Evolutionary conservation across 169 alveolate genomes (phyloP).

Genomic region (Plasmodium malariae): DNA sequence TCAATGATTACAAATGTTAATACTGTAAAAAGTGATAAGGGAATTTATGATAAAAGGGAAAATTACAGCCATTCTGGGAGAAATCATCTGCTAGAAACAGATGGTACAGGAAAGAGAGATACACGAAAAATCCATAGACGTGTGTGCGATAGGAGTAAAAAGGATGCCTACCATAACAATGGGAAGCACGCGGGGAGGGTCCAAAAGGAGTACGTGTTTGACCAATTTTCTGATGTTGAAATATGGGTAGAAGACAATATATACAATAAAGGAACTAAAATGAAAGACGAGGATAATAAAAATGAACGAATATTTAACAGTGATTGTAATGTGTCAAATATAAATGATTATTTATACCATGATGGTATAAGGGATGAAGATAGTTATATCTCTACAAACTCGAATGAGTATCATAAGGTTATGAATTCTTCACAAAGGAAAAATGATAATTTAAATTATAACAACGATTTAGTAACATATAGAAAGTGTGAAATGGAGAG

Average conservation of each 20-base stretch:
- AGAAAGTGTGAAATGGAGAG: background rate
- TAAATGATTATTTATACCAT: slow-evolving; percentile 2
- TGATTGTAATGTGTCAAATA: slow-evolving; percentile 14
- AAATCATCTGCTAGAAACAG: too few species aligned
- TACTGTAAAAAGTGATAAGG: too few species aligned
- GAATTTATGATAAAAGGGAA: too few species aligned
- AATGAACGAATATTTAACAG: slow-evolving; percentile 3
- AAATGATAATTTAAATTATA: background rate
- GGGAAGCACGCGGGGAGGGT: background rate
- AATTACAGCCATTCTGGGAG: too few species aligned
- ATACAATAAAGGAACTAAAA: background rate
- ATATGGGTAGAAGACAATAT: slow-evolving; percentile 13
- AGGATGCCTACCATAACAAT: too few species aligned
- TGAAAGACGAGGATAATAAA: background rate
- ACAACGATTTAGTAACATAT: background rate
- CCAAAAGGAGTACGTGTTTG: slow-evolving; percentile 5
- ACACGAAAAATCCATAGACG: too few species aligned
- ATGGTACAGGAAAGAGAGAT: too few species aligned
- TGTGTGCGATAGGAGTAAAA: too few species aligned
- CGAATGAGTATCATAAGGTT: background rate
- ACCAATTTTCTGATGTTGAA: slow-evolving; percentile 16
- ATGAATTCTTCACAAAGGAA: slow-evolving; percentile 1
- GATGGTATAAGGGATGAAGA: slow-evolving; percentile 16
- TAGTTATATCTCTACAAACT: background rate
- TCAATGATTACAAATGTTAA: too few species aligned